A percentile compares a stretch with the other conserved stretches of the same genome.
These are phyloP conservation scores for Penicillium fuscoglaucum DNA, from an alignment of 2,329 filamentous ascomycete species.

Conservation along the genomic window DNA sequence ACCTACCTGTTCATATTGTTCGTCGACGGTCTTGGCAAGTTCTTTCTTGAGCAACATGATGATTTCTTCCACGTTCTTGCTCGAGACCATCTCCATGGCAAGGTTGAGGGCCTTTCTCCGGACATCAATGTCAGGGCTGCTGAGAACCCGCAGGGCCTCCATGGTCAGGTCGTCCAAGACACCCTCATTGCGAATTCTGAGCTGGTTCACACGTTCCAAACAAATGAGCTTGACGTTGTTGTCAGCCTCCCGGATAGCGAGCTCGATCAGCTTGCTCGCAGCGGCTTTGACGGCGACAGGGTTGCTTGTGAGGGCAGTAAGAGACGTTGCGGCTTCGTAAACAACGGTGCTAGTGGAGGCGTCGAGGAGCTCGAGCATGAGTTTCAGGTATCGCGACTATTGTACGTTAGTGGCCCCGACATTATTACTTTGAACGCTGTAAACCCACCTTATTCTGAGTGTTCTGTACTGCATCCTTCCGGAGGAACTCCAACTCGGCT, in stretches of 20 bases:
- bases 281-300: slow-evolving; percentile 97
- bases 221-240: slow-evolving; percentile 99
- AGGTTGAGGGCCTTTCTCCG: slow-evolving; percentile 86
- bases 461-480: slow-evolving; percentile 95
- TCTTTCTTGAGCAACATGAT: slow-evolving; percentile 96
- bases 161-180: slow-evolving; percentile 92
- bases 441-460: slow-evolving; percentile 79
- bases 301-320: slow-evolving; percentile 92
- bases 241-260: slow-evolving; percentile 95
- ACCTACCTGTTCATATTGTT: slow-evolving; percentile 87
- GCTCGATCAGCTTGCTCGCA: slow-evolving; percentile 91
- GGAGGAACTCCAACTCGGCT: slow-evolving; percentile 93
- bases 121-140: slow-evolving; percentile 94
- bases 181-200: slow-evolving; percentile 84
- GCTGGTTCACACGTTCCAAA: slow-evolving; percentile 84
- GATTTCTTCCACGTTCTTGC: slow-evolving; percentile 98
- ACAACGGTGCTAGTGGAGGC: slow-evolving; percentile 91
- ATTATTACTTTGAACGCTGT: not conserved
- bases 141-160: slow-evolving; percentile 93
- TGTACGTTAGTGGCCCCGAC: slow-evolving; percentile 29
- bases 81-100: slow-evolving; percentile 95
- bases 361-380: slow-evolving; percentile 96
- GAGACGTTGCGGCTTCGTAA: slow-evolving; percentile 93
- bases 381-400: slow-evolving; percentile 80
- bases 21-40: slow-evolving; percentile 93